These are phyloP conservation scores for Clarireedia monteithiana DNA, from an alignment of 2,329 filamentous ascomycete species.

Conservation along the genomic window DNA sequence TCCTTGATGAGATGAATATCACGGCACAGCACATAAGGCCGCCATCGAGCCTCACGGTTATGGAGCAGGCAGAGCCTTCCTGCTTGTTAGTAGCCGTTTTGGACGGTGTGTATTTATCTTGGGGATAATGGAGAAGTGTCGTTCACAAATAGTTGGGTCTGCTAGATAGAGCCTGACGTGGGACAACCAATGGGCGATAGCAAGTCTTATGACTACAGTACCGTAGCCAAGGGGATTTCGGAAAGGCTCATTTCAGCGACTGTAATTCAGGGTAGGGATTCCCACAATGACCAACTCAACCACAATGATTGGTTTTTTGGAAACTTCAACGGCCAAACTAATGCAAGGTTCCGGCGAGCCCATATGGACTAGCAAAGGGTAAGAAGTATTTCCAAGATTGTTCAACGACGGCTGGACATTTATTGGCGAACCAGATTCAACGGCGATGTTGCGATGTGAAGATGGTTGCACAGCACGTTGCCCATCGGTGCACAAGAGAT, in stretches of 20 bases:
- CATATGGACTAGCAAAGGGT: not conserved
- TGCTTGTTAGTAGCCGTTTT: not conserved
- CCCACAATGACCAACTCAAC: too few species aligned
- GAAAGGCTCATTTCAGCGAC: not conserved
- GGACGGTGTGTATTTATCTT: not conserved
- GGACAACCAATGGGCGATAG: too few species aligned
- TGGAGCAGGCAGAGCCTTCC: not conserved
- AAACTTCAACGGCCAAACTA: constrained; percentile 3
- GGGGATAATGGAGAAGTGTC: too few species aligned
- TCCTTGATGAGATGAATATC: not conserved
- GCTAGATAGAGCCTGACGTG: too few species aligned
- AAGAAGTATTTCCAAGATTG: not conserved
- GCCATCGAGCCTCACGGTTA: not conserved
- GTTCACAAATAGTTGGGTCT: too few species aligned
- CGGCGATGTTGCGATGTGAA: not conserved
- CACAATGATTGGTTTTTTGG: not conserved
- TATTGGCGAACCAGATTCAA: not conserved
- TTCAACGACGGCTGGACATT: not conserved
- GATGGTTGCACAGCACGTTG: not conserved
- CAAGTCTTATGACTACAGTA: too few species aligned
- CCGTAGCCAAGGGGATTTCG: too few species aligned
- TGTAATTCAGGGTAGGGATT: too few species aligned
- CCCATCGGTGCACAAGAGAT: not conserved
- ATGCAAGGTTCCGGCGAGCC: constrained; percentile 3
- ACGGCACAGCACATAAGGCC: not conserved